phyloP scores from a whole-genome alignment of 441 rosid genomes.

The Mallotus japonicus region DNA sequence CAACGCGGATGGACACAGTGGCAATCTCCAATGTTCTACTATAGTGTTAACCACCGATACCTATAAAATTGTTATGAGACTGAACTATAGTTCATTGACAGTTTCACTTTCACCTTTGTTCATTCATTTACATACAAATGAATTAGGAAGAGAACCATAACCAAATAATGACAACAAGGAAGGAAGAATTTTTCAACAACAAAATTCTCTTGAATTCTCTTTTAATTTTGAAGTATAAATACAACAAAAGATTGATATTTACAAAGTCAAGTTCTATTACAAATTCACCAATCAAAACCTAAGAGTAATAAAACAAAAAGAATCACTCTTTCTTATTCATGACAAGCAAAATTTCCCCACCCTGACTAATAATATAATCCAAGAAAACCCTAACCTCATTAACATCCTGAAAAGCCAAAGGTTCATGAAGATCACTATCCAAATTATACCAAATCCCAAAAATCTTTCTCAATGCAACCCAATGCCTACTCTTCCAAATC shows the following conservation, averaged over 20 bases:
- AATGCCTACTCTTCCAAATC: slow-evolving; percentile 80
- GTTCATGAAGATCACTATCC: slow-evolving; percentile 72
- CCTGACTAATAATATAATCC: slow-evolving; percentile 46
- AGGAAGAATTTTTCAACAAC: not conserved
- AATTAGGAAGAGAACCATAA: not conserved
- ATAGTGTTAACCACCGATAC: not conserved
- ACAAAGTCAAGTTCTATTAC: slow-evolving; percentile 9
- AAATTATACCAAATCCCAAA: slow-evolving; percentile 78
- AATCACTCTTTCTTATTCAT: slow-evolving; percentile 41
- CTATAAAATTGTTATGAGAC: not conserved
- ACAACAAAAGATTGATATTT: not conserved
- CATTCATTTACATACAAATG: not conserved
- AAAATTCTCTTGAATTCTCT: not conserved
- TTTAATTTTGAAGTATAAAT: not conserved
- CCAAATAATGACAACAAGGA: not conserved
- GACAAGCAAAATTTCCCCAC: slow-evolving; percentile 78
- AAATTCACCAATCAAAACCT: not conserved
- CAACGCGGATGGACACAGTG: not conserved
- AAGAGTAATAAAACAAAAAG: slow-evolving; percentile 6
- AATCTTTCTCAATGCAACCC: slow-evolving; percentile 68
- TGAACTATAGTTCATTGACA: too few species aligned
- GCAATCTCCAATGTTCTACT: not conserved
- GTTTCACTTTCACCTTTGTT: not conserved
- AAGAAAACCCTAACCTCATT: slow-evolving; percentile 51
- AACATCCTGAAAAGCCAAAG: slow-evolving; percentile 38